A percentile compares a stretch with the other conserved stretches of the same genome.
Evolutionary conservation across 2,329 filamentous ascomycete species (phyloP).

Genomic region (Venturia aucupariae): DNA sequence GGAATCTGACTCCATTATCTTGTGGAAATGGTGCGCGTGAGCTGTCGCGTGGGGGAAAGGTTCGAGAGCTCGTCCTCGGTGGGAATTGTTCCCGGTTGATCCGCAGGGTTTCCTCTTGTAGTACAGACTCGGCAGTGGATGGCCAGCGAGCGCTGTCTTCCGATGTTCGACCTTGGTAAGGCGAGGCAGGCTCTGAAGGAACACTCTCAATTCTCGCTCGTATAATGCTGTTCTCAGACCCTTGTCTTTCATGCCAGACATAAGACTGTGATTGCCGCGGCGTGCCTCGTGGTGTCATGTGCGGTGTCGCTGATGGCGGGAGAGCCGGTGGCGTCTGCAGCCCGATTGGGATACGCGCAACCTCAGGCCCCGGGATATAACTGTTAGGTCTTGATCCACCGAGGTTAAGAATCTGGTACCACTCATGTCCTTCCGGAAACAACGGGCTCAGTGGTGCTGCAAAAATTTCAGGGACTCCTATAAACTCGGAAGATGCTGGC

Average conservation of each 20-base stretch:
- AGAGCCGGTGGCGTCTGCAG: background rate
- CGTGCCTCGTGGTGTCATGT: background rate
- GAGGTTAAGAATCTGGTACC: background rate
- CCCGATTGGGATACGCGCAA: background rate
- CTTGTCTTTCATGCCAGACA: background rate
- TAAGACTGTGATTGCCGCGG: constrained; percentile 1
- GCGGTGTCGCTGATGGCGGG: background rate
- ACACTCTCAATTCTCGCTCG: background rate
- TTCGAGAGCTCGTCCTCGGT: background rate
- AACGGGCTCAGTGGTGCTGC: background rate
- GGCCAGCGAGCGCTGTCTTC: background rate
- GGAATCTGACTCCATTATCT: background rate
- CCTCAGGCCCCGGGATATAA: background rate
- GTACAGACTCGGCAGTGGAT: background rate
- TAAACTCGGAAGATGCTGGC: background rate
- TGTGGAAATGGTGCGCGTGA: background rate
- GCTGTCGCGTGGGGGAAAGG: background rate
- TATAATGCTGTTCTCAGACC: background rate
- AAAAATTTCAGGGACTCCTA: background rate
- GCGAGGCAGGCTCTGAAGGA: background rate
- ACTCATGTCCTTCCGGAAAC: background rate
- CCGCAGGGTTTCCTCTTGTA: background rate
- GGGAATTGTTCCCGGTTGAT: background rate
- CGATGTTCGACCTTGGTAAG: constrained; percentile 1
- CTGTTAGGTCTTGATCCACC: background rate